phyloP scores from a whole-genome alignment of 108 stramenopile genomes.

The Chaetoceros tenuissimus region DNA sequence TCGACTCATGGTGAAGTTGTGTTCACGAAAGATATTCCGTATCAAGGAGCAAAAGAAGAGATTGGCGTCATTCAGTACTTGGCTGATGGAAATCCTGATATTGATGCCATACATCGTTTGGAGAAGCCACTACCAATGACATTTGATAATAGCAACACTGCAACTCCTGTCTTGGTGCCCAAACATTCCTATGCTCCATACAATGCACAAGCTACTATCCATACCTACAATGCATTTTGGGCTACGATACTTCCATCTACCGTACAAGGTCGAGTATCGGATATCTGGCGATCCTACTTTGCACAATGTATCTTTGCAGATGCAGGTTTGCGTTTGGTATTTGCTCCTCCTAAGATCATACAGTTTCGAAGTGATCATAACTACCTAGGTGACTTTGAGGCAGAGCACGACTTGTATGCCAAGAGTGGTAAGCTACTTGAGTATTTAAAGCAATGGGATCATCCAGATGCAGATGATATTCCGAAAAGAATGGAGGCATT shows the following conservation, averaged over 20 bases:
- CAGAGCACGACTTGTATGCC: constrained; percentile 39
- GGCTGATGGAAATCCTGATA: constrained; percentile 44
- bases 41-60: background rate
- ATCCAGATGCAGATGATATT: background rate
- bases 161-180: constrained; percentile 9
- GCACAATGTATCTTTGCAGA: constrained; percentile 30
- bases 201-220: constrained; percentile 58
- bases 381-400: constrained; percentile 41
- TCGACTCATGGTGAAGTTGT: constrained; percentile 3
- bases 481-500: constrained; percentile 20
- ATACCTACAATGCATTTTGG: constrained; percentile 26
- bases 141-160: constrained; percentile 9
- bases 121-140: constrained; percentile 17
- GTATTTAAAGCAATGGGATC: constrained; percentile 22
- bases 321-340: constrained; percentile 16
- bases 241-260: constrained; percentile 39
- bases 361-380: constrained; percentile 40
- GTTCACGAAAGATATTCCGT: no score
- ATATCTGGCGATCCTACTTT: constrained; percentile 59
- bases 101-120: constrained; percentile 54
- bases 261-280: constrained; percentile 40
- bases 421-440: constrained; percentile 19
- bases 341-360: constrained; percentile 22
- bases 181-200: constrained; percentile 22
- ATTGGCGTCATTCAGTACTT: constrained; percentile 42